Percentiles rank a stretch among this genome's conserved stretches.
phyloP scores from a whole-genome alignment of 1,284 basidiomycete genomes.

The Spongiforma sp. region DNA sequence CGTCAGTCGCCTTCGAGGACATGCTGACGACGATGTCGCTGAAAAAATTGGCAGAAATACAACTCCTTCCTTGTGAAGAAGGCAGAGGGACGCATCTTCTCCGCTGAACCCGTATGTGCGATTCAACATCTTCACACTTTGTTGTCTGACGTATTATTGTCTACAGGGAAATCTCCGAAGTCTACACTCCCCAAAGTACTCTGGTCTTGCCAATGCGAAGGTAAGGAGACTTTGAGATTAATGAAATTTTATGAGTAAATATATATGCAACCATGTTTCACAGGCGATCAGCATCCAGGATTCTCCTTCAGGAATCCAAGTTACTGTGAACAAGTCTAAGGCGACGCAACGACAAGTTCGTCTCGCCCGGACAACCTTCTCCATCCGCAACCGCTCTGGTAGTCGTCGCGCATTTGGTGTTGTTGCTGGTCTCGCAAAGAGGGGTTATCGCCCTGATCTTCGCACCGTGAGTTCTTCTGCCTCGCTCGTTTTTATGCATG shows the following conservation, averaged over 20 bases:
- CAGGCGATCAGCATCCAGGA: constrained; percentile 75
- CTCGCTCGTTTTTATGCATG: background rate
- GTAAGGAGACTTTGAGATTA: constrained; percentile 42
- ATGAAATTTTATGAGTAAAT: too few relatives aligned
- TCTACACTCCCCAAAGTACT: constrained; percentile 89
- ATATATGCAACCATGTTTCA: background rate
- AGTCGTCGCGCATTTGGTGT: constrained; percentile 78
- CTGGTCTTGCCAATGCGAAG: constrained; percentile 86
- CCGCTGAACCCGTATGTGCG: constrained; percentile 78
- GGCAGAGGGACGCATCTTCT: constrained; percentile 78
- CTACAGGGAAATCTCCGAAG: constrained; percentile 84
- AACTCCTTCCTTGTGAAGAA: constrained; percentile 88
- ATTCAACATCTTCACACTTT: background rate
- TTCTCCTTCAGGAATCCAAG: constrained; percentile 63
- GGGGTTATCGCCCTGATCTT: constrained; percentile 85
- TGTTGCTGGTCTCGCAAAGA: constrained; percentile 68
- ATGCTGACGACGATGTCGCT: background rate
- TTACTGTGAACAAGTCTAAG: constrained; percentile 74
- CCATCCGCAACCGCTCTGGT: constrained; percentile 76
- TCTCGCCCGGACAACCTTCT: constrained; percentile 51
- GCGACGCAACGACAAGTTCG: constrained; percentile 61
- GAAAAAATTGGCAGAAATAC: constrained; percentile 62
- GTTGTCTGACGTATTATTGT: constrained; percentile 5
- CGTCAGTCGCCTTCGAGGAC: constrained; percentile 46
- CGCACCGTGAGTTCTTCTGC: constrained; percentile 63